These are phyloP conservation scores for Phylloporus arenicola DNA, from an alignment of 768 basidiomycete species.

Conservation along the genomic window DNA sequence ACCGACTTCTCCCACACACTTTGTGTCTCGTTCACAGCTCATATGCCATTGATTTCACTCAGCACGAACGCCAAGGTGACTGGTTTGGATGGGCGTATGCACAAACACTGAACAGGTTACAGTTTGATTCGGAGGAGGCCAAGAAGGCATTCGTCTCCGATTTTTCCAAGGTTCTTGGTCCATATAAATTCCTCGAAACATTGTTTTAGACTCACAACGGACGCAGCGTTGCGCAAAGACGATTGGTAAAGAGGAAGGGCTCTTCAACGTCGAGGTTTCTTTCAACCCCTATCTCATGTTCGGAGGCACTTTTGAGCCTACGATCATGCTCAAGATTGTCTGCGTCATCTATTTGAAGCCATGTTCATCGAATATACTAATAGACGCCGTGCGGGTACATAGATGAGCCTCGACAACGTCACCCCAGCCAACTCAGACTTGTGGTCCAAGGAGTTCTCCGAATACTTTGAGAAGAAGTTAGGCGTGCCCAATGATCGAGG, in stretches of 20 bases:
- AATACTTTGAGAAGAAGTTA: constrained; percentile 51
- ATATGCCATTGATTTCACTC: constrained; percentile 38
- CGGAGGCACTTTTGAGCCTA: constrained; percentile 59
- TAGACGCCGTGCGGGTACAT: neutral
- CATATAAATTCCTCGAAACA: neutral
- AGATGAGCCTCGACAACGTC: constrained; percentile 58
- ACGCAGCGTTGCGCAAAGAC: constrained; percentile 47
- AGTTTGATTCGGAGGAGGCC: constrained; percentile 22
- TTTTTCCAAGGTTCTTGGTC: constrained; percentile 49
- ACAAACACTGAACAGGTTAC: neutral
- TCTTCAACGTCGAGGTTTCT: constrained; percentile 49
- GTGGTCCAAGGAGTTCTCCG: constrained; percentile 53
- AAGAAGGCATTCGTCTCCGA: constrained; percentile 38
- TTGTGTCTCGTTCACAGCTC: neutral
- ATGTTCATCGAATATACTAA: neutral
- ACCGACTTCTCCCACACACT: neutral
- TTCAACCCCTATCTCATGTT: constrained; percentile 60
- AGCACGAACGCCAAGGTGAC: constrained; percentile 37
- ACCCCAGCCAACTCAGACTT: constrained; percentile 39
- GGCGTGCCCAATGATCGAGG: constrained; percentile 47
- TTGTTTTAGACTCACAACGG: neutral
- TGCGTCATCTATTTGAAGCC: constrained; percentile 19
- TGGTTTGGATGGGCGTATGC: neutral
- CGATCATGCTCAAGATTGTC: constrained; percentile 55
- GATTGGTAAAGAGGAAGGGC: constrained; percentile 49